A percentile compares a stretch with the other conserved stretches of the same genome.
Conservation (phyloP, 257 asterid genomes). For the Linaria vulgaris region DNA sequence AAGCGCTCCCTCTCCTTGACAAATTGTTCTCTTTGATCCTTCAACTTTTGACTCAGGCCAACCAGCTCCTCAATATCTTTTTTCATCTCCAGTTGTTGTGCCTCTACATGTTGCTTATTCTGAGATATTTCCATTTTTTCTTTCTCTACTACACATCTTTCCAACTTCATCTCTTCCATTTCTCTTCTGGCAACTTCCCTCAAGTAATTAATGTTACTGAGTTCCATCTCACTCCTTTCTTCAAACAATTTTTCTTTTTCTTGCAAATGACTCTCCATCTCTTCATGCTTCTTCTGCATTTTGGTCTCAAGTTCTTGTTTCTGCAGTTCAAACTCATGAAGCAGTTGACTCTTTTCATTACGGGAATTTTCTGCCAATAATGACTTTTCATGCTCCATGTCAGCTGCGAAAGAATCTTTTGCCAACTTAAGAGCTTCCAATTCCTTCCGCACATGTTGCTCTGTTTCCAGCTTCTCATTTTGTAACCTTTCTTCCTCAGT, state of each 20-base stretch:
- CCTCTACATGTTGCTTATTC: slow-evolving; percentile 73
- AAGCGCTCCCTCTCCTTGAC: slow-evolving; percentile 83
- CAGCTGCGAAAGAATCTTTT: slow-evolving; percentile 73
- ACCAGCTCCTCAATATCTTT: slow-evolving; percentile 86
- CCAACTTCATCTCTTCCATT: slow-evolving; percentile 82
- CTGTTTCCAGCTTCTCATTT: slow-evolving; percentile 71
- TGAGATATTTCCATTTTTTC: slow-evolving; percentile 63
- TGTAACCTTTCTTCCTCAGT: slow-evolving; percentile 70
- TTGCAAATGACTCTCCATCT: slow-evolving; percentile 55
- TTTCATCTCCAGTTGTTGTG: slow-evolving; percentile 76
- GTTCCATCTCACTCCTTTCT: slow-evolving; percentile 58
- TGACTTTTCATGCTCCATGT: slow-evolving; percentile 74
- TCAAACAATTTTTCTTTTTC: slow-evolving; percentile 68
- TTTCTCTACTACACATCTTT: slow-evolving; percentile 55
- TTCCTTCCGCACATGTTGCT: slow-evolving; percentile 60
- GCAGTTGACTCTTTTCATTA: slow-evolving; percentile 60
- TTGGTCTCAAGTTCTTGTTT: slow-evolving; percentile 71
- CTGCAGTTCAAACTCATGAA: slow-evolving; percentile 63
- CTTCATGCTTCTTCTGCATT: slow-evolving; percentile 67
- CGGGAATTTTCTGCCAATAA: slow-evolving; percentile 50
- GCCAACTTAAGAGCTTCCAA: slow-evolving; percentile 73
- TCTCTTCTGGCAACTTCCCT: slow-evolving; percentile 78
- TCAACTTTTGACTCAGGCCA: slow-evolving; percentile 75
- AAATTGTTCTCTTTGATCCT: slow-evolving; percentile 81
- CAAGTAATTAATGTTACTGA: slow-evolving; percentile 55